Percentiles rank a stretch among this genome's conserved stretches.
These are phyloP conservation scores for Teratosphaeria nubilosa DNA, from an alignment of 2,329 filamentous ascomycete genomes.

Conservation along the genomic window DNA sequence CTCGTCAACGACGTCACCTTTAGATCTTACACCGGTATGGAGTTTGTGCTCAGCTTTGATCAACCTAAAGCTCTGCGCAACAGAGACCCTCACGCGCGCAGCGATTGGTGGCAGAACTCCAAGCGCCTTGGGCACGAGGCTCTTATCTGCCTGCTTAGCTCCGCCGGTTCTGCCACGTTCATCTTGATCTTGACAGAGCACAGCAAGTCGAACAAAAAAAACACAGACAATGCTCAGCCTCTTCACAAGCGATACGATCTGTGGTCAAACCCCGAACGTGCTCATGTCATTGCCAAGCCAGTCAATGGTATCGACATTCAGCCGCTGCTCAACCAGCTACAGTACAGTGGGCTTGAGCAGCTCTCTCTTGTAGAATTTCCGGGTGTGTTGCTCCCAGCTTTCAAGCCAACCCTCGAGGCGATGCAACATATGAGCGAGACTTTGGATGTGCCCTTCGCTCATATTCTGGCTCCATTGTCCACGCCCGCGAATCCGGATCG, in stretches of 20 bases:
- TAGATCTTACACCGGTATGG: slow-evolving; percentile 32
- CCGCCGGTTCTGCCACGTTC: slow-evolving; percentile 20
- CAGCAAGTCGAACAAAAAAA: neutral
- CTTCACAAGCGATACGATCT: slow-evolving; percentile 4
- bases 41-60: slow-evolving; percentile 25
- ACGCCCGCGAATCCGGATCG: slow-evolving; percentile 4
- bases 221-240: neutral
- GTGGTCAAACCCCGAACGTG: slow-evolving; percentile 1
- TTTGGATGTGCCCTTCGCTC: slow-evolving; percentile 21
- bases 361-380: slow-evolving; percentile 50
- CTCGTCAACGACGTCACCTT: slow-evolving; percentile 26
- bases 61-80: neutral
- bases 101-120: slow-evolving; percentile 42
- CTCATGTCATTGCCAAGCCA: slow-evolving; percentile 8
- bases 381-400: slow-evolving; percentile 48
- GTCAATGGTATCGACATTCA: slow-evolving; percentile 2
- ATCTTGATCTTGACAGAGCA: slow-evolving; percentile 7
- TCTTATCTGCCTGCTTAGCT: slow-evolving; percentile 41
- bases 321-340: slow-evolving; percentile 1
- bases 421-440: slow-evolving; percentile 42
- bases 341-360: neutral
- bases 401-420: slow-evolving; percentile 46
- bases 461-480: slow-evolving; percentile 19
- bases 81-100: slow-evolving; percentile 21
- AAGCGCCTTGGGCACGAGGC: slow-evolving; percentile 41